Percentiles rank a stretch among this genome's conserved stretches.
Conservation (phyloP, 2,329 filamentous ascomycete genomes). For the Trichothecium sympodiale region DNA sequence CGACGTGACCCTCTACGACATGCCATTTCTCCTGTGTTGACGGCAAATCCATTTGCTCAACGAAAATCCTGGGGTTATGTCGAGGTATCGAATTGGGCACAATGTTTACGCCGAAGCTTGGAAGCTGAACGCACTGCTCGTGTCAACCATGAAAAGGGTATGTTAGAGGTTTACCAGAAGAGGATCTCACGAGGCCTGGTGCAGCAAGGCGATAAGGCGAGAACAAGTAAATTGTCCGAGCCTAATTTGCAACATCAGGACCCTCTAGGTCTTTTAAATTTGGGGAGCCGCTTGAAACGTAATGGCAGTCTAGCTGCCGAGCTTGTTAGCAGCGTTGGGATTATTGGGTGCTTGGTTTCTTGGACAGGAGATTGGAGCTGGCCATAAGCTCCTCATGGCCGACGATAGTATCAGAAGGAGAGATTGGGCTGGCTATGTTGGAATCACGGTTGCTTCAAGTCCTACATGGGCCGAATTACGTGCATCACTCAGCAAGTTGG, state of each 20-base stretch:
- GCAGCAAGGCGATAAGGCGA: neutral
- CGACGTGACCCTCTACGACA: conserved; percentile 5
- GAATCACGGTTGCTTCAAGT: no score
- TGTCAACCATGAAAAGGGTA: neutral
- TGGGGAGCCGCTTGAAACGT: conserved; percentile 54
- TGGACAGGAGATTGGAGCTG: conserved; percentile 26
- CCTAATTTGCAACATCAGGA: conserved; percentile 42
- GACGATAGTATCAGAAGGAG: no score
- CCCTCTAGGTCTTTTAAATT: conserved; percentile 65
- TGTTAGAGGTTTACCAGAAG: neutral
- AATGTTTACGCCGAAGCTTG: conserved; percentile 22
- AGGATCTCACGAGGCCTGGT: neutral
- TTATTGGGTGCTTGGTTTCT: conserved; percentile 61
- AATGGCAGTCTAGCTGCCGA: conserved; percentile 60
- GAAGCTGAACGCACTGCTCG: conserved; percentile 15
- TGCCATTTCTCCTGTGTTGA: conserved; percentile 4
- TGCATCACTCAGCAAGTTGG: no score
- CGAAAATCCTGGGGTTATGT: conserved; percentile 18
- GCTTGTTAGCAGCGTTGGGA: conserved; percentile 60
- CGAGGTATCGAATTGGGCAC: conserved; percentile 25
- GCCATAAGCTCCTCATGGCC: no score
- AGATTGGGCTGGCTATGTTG: no score
- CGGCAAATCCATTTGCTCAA: conserved; percentile 8
- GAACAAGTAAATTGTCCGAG: conserved; percentile 21
- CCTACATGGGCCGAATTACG: no score